A percentile compares a stretch with the other conserved stretches of the same genome.
Conservation (phyloP, 1,139 yeast genomes). For the Suhomyces wounanorum region DNA sequence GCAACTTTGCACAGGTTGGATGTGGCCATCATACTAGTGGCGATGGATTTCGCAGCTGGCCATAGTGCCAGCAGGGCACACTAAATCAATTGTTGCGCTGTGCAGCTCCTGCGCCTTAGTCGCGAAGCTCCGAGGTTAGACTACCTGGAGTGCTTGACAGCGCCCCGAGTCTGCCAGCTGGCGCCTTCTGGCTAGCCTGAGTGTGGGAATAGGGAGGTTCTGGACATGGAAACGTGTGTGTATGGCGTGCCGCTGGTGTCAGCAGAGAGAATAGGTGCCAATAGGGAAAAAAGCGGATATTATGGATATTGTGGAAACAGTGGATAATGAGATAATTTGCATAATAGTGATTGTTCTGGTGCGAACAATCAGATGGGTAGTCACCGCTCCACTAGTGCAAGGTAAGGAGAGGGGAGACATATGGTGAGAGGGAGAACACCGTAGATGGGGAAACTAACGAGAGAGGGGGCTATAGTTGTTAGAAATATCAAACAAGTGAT, state of each 20-base stretch:
- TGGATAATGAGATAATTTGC: neutral
- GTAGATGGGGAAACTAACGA: no score
- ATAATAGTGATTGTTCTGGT: neutral
- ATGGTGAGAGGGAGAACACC: no score
- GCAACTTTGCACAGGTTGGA: neutral
- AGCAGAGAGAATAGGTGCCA: neutral
- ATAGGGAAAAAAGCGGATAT: neutral
- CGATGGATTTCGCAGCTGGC: neutral
- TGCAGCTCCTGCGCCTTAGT: neutral
- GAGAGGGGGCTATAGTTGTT: no score
- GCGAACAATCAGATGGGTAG: neutral
- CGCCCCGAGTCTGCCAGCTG: neutral
- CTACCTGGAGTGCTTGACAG: neutral
- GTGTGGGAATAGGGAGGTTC: neutral
- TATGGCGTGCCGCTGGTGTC: no score
- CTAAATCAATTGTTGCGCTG: neutral
- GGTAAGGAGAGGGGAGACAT: neutral
- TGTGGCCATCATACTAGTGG: neutral
- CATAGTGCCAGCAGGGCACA: neutral
- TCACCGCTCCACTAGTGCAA: no score
- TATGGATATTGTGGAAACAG: no score
- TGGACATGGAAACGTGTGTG: neutral
- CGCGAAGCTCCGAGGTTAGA: neutral
- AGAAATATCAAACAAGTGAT: no score
- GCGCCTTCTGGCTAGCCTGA: neutral